Evolutionary conservation across 139 green algal species (phyloP), one percentile per base, ranked within the genome.

Genomic region (Parachlorella kessleri): DNA sequence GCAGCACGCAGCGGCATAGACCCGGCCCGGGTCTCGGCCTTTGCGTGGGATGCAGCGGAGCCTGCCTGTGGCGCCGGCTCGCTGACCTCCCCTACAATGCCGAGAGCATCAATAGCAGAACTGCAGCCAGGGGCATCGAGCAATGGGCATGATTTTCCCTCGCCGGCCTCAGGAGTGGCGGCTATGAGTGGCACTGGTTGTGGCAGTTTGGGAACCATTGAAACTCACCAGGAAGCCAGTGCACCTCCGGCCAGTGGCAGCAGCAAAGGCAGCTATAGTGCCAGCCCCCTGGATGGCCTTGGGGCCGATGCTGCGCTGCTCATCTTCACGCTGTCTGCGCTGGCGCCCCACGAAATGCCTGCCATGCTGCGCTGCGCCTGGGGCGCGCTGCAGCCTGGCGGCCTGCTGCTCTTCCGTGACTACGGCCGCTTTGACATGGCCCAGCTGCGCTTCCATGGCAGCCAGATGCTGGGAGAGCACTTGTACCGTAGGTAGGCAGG

Each of bases 361-460:
- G 64, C 55, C 53, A 70, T 81, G 70, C 81, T 90, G 69, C 33
- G 21, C 2, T 40, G 67, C 32, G 86, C 86, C 26, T 81, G 55
- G 30, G 78, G 78, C 0, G 66, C 78, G 33, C 74, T 97, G 53
- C 39, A 42, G 26, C 87, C 87, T 0, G 93, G 90, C 10, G 93
- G 93, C 10, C 54, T 81, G 48, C 75, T 96, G 39, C 76, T 93
- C 37, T 82, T 97, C 24, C 30, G 93, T 1, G 93, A 97, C 73
- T 92, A 97, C 78, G 93, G 88, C 1, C 72, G 93, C 71, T 94
- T 92, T 54, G 93, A 97, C 74, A 87, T 97, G 81, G 90, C 92
- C 9, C 87, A 91, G 32, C 76, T 90, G 63, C 40, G 86, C 35
- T 85, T 75, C 30, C 41, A 79, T 4, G 76, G 73, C 5, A 32